phyloP scores from a whole-genome alignment of 169 alveolate species.

The Besnoitia besnoiti region DNA sequence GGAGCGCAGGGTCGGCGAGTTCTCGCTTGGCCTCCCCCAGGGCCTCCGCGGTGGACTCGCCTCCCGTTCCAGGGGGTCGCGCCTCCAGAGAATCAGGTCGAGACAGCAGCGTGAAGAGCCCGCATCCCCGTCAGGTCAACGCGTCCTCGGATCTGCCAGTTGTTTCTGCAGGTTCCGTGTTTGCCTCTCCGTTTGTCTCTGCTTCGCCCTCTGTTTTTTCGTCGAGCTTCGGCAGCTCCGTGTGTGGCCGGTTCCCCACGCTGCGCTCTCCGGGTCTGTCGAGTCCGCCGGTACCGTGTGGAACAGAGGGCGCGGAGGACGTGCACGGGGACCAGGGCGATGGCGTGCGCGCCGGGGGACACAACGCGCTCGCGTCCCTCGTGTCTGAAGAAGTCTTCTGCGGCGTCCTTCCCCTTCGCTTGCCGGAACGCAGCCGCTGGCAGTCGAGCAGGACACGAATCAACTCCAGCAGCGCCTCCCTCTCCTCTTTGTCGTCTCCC shows the following conservation, averaged over 20 bases:
- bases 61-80: too few species aligned
- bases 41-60: too few species aligned
- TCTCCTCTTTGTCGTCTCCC: background rate
- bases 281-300: background rate
- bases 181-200: too few species aligned
- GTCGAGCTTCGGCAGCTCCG: background rate
- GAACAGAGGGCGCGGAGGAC: background rate
- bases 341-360: background rate
- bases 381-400: background rate
- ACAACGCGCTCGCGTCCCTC: background rate
- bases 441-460: background rate
- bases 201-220: background rate
- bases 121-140: too few species aligned
- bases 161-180: too few species aligned
- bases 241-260: background rate
- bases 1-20: too few species aligned
- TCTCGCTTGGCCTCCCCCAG: too few species aligned
- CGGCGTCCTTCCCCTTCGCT: constrained; percentile 13
- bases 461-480: background rate
- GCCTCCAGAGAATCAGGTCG: too few species aligned
- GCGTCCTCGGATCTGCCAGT: too few species aligned
- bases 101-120: too few species aligned
- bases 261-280: background rate
- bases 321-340: background rate
- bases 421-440: constrained; percentile 31